Evolutionary conservation across 495 filamentous ascomycete species (phyloP).

Genomic region (Recurvomyces mirabilis): DNA sequence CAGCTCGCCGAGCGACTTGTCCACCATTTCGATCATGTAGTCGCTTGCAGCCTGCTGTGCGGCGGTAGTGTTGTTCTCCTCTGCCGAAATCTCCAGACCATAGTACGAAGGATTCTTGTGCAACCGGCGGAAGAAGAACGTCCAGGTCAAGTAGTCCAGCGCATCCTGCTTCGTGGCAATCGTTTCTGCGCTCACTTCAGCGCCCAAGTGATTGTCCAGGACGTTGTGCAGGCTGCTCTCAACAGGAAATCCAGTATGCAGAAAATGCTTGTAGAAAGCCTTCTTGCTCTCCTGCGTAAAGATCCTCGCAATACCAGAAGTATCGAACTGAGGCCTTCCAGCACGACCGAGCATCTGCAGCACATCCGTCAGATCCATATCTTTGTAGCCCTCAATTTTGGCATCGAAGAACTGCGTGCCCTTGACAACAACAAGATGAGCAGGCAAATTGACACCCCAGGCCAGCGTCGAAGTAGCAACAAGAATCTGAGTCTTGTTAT

Average conservation of each 20-base stretch:
- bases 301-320: conserved; percentile 87
- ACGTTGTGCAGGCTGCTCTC: conserved; percentile 95
- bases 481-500: conserved; percentile 96
- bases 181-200: conserved; percentile 87
- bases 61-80: conserved; percentile 81
- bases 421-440: conserved; percentile 95
- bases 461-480: conserved; percentile 94
- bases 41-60: conserved; percentile 79
- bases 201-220: conserved; percentile 90
- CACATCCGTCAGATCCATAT: conserved; percentile 98
- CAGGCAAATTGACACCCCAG: conserved; percentile 97
- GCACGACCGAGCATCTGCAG: conserved; percentile 97
- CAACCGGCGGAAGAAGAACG: conserved; percentile 93
- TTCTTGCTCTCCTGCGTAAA: conserved; percentile 98
- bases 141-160: conserved; percentile 96
- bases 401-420: conserved; percentile 98
- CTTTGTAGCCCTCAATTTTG: conserved; percentile 92
- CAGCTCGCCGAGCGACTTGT: conserved; percentile 69
- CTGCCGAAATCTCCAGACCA: conserved; percentile 82
- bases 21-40: conserved; percentile 84
- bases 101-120: conserved; percentile 99
- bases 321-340: conserved; percentile 92
- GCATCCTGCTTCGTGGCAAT: conserved; percentile 92
- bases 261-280: conserved; percentile 99
- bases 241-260: conserved; percentile 96